A percentile compares a stretch with the other conserved stretches of the same genome.
Conservation (phyloP, 164 flowering plant genomes). For the Vitis rupestris region DNA sequence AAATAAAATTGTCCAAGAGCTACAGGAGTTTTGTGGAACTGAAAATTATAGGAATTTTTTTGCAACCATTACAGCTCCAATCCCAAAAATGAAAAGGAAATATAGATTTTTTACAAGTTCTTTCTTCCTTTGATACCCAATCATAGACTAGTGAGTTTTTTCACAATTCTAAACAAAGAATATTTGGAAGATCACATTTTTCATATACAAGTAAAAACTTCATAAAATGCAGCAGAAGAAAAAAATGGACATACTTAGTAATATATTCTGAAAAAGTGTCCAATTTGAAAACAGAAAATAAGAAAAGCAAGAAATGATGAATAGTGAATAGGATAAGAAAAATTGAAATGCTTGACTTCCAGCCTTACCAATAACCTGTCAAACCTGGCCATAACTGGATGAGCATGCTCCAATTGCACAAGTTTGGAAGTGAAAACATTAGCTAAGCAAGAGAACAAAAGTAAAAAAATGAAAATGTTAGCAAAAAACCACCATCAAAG, state of each 20-base stretch:
- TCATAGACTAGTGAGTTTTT: no score
- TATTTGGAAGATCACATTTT: not conserved
- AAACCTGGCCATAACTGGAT: slow-evolving; percentile 50
- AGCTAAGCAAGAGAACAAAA: slow-evolving; percentile 29
- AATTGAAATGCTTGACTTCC: not conserved
- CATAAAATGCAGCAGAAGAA: not conserved
- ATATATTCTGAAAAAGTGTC: no score
- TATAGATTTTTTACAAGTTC: no score
- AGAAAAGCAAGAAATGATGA: not conserved
- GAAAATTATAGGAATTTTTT: no score
- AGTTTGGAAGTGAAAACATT: slow-evolving; percentile 29
- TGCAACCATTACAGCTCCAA: no score
- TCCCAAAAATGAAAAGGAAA: no score
- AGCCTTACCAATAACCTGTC: slow-evolving; percentile 74
- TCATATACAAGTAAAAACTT: not conserved
- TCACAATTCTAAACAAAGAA: no score
- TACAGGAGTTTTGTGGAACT: no score
- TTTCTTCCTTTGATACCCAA: no score
- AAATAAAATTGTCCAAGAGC: no score
- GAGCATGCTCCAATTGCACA: slow-evolving; percentile 44
- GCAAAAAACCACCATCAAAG: not conserved
- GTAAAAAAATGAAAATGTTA: slow-evolving; percentile 12
- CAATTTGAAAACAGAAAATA: not conserved
- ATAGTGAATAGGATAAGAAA: not conserved
- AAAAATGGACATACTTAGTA: no score